Base-by-base conservation (phyloP, 257 asterid genomes). In the Mentha longifolia region DNA sequence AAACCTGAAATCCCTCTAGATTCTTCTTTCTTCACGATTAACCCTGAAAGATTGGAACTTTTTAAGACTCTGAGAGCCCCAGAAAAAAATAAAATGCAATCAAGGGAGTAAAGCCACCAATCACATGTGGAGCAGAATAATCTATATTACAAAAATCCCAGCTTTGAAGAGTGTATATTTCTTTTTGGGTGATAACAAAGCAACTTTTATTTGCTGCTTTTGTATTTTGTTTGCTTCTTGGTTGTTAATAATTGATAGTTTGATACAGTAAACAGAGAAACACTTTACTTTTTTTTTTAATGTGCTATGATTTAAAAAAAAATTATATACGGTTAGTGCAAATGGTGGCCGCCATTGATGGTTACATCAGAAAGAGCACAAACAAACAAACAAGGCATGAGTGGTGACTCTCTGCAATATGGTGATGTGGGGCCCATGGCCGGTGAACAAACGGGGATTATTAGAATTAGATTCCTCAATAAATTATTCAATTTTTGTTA, bases 291-390 rank as follows among this genome's bases (percentile, higher is more conserved):
- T 39, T 61, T 15, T 39, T 22, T n/a, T 54, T 39, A 49, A 65
- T 66, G 72, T 19, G 50, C 15, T 37, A 71, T 43, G 72, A 73
- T 54, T 67, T 67, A 33, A 35, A 35, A 74, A 80, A 63, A 66
- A 71, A 50, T 25, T 3, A 6, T 31, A 19, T 37, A 20, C 31
- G 57, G 76, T 65, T 70, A 58, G 77, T 67, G 78, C 69, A 79
- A 73, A 83, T 79, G 76, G 66, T 79, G 87, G 94, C 82, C 83
- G 85, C 91, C 94, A 87, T 78, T 68, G 92, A 81, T 79, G 86
- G 78, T 73, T 72, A 71, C 89, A 80, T 77, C 80, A 61, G 79
- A 79, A 58, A 77, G 72, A 62, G 84, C 81, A 73, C 75, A 73
- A 81, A 59, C 22, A 41, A 74, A 74, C 22, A 55, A 75, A 74